Base-by-base conservation (phyloP, 352 stramenopile genomes). In the Phytophthora chlamydospora region DNA sequence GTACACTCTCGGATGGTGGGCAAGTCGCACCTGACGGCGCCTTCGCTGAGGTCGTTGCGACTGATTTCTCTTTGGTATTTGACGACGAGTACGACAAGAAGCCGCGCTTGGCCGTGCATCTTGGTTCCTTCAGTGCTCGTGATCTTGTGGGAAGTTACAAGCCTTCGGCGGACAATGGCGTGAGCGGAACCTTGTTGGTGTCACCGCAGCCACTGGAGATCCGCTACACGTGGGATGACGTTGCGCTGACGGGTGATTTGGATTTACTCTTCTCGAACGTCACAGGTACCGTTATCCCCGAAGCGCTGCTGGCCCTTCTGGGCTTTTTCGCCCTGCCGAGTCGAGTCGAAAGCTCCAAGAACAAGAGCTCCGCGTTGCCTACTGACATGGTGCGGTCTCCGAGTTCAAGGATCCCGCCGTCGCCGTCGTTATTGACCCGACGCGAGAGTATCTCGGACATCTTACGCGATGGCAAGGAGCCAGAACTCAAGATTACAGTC, bases 171-270 rank as follows among this genome's bases (percentile, higher is more conserved):
- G 36, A 24, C 1, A 16, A 14, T 14, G 36, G 12, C 39, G 36
- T 59, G 19, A 63, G 55, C 5, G 58, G 74, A 8, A 71, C 62
- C 6, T 21, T 92, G 16, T 43, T 90, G 39, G 44, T 74, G 1
- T 88, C 76, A 4, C 61, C 76, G 9, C 39, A 76, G 19, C 64
- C 80, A 11, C 60, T 80, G 8, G 62, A 79, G 33, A 73, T 84
- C 24, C 50, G 46, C 10, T 94, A 94, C 47, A 73, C 75, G 8
- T 94, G 85, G 85, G 66, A 90, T 51, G 66, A 86, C 17, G 39
- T 43, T 4, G 62, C 53, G 4, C 46, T 75, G 32, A 71, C 59
- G 4, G 78, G 78, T n/a, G 72, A 80, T 17, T 43, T 94, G 4
- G 68, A 90, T 52, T 53, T 92, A 16, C 24, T 58, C 6, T 68